Evolutionary conservation across 345 rosid species (phyloP), one percentile per base, ranked within the genome.

Genomic region (Stellera chamaejasme): DNA sequence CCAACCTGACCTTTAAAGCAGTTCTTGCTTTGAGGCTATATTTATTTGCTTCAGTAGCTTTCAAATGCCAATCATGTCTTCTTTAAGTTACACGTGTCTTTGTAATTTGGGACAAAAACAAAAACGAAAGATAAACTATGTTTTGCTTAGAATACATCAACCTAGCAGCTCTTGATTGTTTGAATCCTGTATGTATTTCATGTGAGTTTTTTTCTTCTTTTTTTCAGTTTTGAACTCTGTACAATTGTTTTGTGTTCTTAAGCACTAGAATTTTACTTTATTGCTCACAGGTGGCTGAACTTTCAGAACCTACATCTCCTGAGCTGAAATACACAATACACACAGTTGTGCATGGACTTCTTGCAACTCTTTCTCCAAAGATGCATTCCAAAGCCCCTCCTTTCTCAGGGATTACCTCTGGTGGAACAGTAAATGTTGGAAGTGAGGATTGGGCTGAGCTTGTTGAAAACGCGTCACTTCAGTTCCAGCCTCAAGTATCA

Each of bases 291-390:
- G 95, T 92, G 42, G 96, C 89, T 58, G 98, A 88, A 75, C 77
- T 92, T 51, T 88, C 98, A 42, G 98, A 92, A 79, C 95, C 97
- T 3, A 78, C 93, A 6, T 77, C 79, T 28, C 72, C 80, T 3
- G 96, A 88, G 62, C 61, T 88, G 52, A 88, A 82, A 74, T 93
- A 86, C 64, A 72, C 80, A 8, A 85, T 88, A 54, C 77, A 75
- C 65, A 86, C 91, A 6, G 95, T 92, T 32, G 84, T 88, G 55
- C 95, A 92, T 55, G 97, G 97, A 62, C 96, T 92, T 66, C 88
- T 88, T 23, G 95, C 98, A 48, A 92, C 97, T 47, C 78, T 92
- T 64, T 92, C 98, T 43, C 93, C 91, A 0, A 84, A 72, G 75
- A 79, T 92, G 85, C 95, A 92, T 54, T 92, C 89, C 3, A 79